Evolutionary conservation across 2,329 filamentous ascomycete species (phyloP), one percentile per base, ranked within the genome.

Genomic region (Exophiala viscosa): DNA sequence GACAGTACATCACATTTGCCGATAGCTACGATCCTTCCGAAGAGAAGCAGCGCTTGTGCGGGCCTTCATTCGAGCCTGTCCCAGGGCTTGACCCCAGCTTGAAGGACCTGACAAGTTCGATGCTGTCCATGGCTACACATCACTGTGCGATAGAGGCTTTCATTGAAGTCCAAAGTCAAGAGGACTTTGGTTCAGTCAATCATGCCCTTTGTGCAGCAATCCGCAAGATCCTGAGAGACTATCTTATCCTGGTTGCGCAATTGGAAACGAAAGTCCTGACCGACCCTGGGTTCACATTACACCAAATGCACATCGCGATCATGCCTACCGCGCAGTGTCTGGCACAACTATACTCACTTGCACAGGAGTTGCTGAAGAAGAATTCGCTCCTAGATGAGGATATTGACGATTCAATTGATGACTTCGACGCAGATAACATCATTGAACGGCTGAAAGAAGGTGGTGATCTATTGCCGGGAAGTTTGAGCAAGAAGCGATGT

Each of bases 161-260:
- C 69, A 85, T 97, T 45, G 92, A 99, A 65, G 88, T 96, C 1
- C 90, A 96, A 68, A 96, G 91, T 67, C 80, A 90, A 38, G 89
- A 93, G 46, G 89, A 96, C 66, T 96, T 92, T 70, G 93, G 93
- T 7, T 86, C 88, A 15, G 92, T 99, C 56, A 97, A 95, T 67
- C 93, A 99, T 72, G 91, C 93, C 1, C 76, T 99, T 31, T 97
- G 93, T 69, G 92, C 93, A n/a, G 88, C 92, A 6, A 90, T 99
- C 64, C 84, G 93, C 55, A 95, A 89, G 66, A 78, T 95, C 40
- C 74, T 99, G 23, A 93, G 96, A 54, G 93, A 99, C 69, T 99
- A 97, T 67, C 77, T 97, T 52, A 84, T 95, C 50, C 82, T 99
- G 70, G 84, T 97, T 64, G 90, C 90, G 14, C 93, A 99, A 68